Conservation (phyloP, 768 basidiomycete genomes). For the Termitomyces sp. region DNA sequence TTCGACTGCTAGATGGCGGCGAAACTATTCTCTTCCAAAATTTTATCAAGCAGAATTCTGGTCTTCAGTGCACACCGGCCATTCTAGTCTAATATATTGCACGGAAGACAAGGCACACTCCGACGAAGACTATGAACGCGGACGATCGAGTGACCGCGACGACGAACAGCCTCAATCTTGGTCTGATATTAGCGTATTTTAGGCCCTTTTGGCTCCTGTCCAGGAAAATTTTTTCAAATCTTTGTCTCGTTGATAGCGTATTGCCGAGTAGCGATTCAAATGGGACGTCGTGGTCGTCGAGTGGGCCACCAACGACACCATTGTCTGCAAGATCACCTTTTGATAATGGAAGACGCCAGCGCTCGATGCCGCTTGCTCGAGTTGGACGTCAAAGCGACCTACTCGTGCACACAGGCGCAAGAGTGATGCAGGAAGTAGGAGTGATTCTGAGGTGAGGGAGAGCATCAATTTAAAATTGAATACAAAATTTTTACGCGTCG, state of each 20-base stretch:
- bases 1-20: conserved; percentile 57
- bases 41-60: conserved; percentile 56
- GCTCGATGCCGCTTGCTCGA: conserved; percentile 70
- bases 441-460: conserved; percentile 69
- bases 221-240: too few species aligned
- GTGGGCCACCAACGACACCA: conserved; percentile 51
- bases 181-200: too few species aligned
- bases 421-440: conserved; percentile 72
- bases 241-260: too few species aligned
- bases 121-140: conserved; percentile 34
- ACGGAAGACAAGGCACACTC: conserved; percentile 46
- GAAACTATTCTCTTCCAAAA: conserved; percentile 60
- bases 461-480: conserved; percentile 8
- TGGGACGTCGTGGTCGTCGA: conserved; percentile 54
- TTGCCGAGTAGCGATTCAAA: conserved; percentile 57
- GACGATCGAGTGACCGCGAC: conserved; percentile 30
- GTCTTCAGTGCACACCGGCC: conserved; percentile 67
- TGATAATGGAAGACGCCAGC: conserved; percentile 66
- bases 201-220: too few species aligned
- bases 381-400: conserved; percentile 65
- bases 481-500: background rate
- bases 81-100: conserved; percentile 66
- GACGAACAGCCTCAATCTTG: conserved; percentile 41
- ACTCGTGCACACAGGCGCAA: conserved; percentile 63
- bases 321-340: conserved; percentile 59